phyloP scores from a whole-genome alignment of 1,284 basidiomycete genomes.

The Tremellales sp. region DNA sequence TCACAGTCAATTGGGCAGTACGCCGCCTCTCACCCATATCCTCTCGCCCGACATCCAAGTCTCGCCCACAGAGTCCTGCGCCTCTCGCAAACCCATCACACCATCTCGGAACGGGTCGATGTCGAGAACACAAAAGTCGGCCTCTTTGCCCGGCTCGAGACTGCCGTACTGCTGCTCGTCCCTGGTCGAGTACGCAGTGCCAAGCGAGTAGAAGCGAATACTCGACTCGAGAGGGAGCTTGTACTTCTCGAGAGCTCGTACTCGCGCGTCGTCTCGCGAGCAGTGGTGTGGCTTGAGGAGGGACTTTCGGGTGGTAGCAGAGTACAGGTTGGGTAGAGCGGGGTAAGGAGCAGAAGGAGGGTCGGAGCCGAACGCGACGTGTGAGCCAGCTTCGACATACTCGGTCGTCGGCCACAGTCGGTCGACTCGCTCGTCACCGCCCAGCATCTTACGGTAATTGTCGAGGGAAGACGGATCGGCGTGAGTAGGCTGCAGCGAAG shows the following conservation, averaged over 20 bases:
- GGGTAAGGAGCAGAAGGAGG: constrained; percentile 27
- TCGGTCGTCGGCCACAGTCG: constrained; percentile 30
- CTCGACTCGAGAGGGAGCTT: constrained; percentile 11
- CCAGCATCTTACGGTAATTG: constrained; percentile 24
- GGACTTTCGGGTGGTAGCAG: constrained; percentile 25
- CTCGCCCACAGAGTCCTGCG: constrained; percentile 22
- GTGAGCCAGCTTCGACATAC: constrained; percentile 13
- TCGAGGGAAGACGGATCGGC: constrained; percentile 26
- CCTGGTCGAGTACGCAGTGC: constrained; percentile 16
- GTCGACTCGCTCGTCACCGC: constrained; percentile 22
- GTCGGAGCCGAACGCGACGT: constrained; percentile 29
- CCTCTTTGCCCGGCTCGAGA: constrained; percentile 22
- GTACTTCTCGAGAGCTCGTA: constrained; percentile 9
- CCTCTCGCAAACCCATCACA: constrained; percentile 18
- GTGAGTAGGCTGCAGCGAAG: constrained; percentile 31
- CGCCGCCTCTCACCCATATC: constrained; percentile 14
- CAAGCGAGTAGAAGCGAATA: constrained; percentile 20
- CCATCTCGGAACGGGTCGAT: constrained; percentile 30
- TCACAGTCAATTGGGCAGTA: too few species aligned
- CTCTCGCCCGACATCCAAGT: constrained; percentile 15
- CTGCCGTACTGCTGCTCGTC: constrained; percentile 14
- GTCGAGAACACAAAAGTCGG: constrained; percentile 27
- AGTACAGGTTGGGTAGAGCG: constrained; percentile 27
- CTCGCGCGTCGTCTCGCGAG: constrained; percentile 9
- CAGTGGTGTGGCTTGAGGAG: constrained; percentile 15